Percentiles rank a stretch among this genome's conserved stretches.
These are phyloP conservation scores for Psilocybe mexicana DNA, from an alignment of 1,284 basidiomycete genomes.

Conservation along the genomic window DNA sequence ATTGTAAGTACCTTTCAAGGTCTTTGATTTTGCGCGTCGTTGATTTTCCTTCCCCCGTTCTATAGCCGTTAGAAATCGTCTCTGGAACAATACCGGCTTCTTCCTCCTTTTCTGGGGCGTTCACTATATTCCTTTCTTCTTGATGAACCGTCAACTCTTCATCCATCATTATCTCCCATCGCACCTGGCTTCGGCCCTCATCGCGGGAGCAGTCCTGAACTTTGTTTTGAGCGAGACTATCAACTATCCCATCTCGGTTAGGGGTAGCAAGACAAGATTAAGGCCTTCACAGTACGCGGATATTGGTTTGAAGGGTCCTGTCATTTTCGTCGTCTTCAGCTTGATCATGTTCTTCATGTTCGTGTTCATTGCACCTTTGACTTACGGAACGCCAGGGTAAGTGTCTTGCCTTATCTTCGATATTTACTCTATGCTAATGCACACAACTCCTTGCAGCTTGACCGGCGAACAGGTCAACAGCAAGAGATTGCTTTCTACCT, in stretches of 20 bases:
- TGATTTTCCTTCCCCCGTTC: conserved; percentile 13
- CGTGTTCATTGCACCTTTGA: conserved; percentile 81
- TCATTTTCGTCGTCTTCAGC: conserved; percentile 61
- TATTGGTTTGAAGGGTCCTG: conserved; percentile 66
- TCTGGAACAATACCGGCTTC: conserved; percentile 95
- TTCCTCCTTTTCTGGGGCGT: conserved; percentile 94
- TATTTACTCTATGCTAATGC: background rate
- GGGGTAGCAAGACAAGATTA: conserved; percentile 60
- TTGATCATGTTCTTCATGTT: conserved; percentile 70
- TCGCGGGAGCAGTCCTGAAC: conserved; percentile 90
- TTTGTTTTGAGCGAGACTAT: conserved; percentile 91
- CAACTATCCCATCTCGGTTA: conserved; percentile 87
- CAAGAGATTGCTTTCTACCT: conserved; percentile 70
- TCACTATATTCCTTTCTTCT: conserved; percentile 97
- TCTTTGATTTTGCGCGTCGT: conserved; percentile 3
- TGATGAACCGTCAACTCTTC: conserved; percentile 97
- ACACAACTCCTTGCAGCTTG: conserved; percentile 46
- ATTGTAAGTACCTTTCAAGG: conserved; percentile 56
- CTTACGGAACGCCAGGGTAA: conserved; percentile 90
- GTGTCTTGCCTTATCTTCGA: conserved; percentile 31
- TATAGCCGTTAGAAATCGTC: conserved; percentile 83
- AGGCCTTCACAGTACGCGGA: conserved; percentile 70
- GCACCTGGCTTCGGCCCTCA: conserved; percentile 87
- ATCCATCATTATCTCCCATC: conserved; percentile 98
- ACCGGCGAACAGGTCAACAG: conserved; percentile 74